phyloP scores from a whole-genome alignment of 148 eudicot genomes.

The Heliosperma pusillum region DNA sequence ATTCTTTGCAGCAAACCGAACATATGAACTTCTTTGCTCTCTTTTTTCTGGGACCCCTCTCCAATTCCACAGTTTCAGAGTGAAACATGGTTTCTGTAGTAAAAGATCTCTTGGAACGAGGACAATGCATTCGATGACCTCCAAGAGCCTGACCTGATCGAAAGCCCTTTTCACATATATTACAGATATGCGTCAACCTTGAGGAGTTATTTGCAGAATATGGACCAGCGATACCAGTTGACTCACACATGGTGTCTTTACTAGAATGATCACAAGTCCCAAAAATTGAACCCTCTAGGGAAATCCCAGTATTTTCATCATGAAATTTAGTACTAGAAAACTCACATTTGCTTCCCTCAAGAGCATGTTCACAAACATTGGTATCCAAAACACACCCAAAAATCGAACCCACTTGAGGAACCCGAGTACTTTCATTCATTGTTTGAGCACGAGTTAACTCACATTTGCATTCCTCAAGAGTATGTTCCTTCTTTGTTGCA shows the following conservation, averaged over 20 bases:
- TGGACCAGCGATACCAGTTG: neutral
- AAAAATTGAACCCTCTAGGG: no score
- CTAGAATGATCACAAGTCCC: no score
- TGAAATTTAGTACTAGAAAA: no score
- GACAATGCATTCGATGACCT: conserved; percentile 32
- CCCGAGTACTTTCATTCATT: neutral
- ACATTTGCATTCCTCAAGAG: no score
- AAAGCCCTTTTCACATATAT: conserved; percentile 30
- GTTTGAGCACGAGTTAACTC: neutral
- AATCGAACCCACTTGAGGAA: neutral
- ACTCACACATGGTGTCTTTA: no score
- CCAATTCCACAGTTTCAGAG: conserved; percentile 10
- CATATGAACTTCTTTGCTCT: conserved; percentile 32
- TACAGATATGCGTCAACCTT: conserved; percentile 21
- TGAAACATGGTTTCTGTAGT: neutral
- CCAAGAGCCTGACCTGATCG: conserved; percentile 30
- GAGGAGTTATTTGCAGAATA: neutral
- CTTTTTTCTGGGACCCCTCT: conserved; percentile 10
- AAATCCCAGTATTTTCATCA: no score
- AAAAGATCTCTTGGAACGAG: conserved; percentile 5
- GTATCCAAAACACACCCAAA: conserved; percentile 13
- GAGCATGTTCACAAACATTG: neutral
- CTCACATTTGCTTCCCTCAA: neutral
- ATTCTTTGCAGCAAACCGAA: conserved; percentile 40
- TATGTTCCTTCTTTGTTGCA: no score